Evolutionary conservation across 805 yeast genomes (phyloP), one percentile per base, ranked within the genome.

Genomic region (Yarrowia sp.): DNA sequence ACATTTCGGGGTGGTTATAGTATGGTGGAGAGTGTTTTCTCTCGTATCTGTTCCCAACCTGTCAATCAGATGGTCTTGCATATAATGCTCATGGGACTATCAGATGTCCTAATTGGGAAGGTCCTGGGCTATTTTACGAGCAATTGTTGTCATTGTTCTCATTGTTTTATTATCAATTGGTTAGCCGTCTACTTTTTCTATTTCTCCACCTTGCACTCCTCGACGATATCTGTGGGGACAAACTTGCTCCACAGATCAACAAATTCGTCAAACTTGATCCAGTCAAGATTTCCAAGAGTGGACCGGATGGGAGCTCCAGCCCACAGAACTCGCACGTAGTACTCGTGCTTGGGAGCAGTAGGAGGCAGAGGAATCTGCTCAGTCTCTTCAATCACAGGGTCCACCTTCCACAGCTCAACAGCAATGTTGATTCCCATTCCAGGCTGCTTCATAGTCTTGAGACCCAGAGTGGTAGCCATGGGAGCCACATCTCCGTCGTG

Each of bases 401-500:
- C 19, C 14, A 56, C 63, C 48, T 56, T 41, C 63, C 63, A 56
- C 15, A 56, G 22, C 40, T 56, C 63, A 4, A 56, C 48, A 5
- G 63, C 46, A n/a, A 56, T 56, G 14, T 56, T 56, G 35, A 56
- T 56, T 0, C 16, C 63, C 63, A 56, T 56, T 26, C 63, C 63
- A 10, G 63, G 63, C 48, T 84, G 82, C 70, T 82, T 76, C 70
- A 82, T 75, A 15, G 69, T 69, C 12, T 72, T 71, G 15, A 79
- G 71, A 36, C 79, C 79, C 26, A 82, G 73, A 22, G 80, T 76
- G 0, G 80, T 79, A 8, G 80, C 74, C 52, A 78, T 70, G 5
- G 76, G 78, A 7, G 78, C 71, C 48, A 80, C 68, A 16, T 82
- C 76, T 26, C 84, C 80, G 74, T 81, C 81, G 72, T 82, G 84